Conservation (phyloP, 345 rosid genomes). For the Sapria himalayana region DNA sequence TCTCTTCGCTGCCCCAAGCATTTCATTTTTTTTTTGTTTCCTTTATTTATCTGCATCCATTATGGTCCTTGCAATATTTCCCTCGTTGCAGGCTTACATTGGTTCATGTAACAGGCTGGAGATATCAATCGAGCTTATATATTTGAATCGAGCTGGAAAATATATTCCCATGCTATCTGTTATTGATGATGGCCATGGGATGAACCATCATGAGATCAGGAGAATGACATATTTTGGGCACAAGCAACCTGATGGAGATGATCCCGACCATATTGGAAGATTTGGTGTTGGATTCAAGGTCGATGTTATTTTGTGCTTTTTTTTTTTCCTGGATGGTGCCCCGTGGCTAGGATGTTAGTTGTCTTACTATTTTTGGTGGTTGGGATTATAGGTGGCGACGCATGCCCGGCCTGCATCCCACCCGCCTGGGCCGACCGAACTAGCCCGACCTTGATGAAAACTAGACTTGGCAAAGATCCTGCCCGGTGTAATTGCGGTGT, state of each 20-base stretch:
- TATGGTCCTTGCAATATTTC: neutral
- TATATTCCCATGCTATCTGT: constrained; percentile 16
- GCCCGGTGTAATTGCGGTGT: too few species aligned
- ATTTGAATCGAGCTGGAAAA: constrained; percentile 12
- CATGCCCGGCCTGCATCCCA: too few species aligned
- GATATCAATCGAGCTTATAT: constrained; percentile 13
- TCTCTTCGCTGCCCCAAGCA: too few species aligned
- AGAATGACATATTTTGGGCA: constrained; percentile 20
- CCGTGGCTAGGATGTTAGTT: too few species aligned
- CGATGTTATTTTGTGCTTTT: neutral
- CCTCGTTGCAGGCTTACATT: neutral
- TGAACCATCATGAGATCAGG: constrained; percentile 15
- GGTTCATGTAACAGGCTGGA: constrained; percentile 12
- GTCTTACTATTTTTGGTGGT: too few species aligned
- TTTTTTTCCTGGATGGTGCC: too few species aligned
- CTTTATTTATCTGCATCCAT: neutral
- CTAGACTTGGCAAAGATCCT: too few species aligned
- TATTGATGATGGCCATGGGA: constrained; percentile 19
- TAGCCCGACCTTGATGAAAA: too few species aligned
- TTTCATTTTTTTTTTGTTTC: neutral
- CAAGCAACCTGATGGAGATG: constrained; percentile 15
- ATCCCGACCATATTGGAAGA: constrained; percentile 14
- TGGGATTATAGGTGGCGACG: too few species aligned
- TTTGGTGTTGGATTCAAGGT: constrained; percentile 27
- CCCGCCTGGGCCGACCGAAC: too few species aligned